phyloP scores from a whole-genome alignment of 2,329 filamentous ascomycete species.

The Phaeoacremonium minimum region DNA sequence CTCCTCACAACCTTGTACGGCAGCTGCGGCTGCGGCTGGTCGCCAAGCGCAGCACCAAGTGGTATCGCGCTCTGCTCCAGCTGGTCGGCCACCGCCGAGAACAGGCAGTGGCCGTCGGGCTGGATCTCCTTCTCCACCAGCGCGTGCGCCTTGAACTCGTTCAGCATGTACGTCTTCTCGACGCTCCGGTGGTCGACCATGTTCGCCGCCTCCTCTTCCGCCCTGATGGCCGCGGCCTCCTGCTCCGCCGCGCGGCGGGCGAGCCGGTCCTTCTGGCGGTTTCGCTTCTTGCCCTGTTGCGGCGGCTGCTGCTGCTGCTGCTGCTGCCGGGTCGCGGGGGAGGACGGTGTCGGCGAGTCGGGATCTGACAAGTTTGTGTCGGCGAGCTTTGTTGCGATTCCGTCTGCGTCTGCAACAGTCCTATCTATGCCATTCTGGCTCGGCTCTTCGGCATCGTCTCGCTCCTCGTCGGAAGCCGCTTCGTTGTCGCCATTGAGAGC shows the following conservation, averaged over 20 bases:
- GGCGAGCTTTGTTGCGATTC: constrained; percentile 11
- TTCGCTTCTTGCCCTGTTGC: constrained; percentile 63
- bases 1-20: constrained; percentile 65
- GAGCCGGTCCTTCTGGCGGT: constrained; percentile 85
- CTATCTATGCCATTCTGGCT: constrained; percentile 7
- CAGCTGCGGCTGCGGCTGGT: constrained; percentile 13
- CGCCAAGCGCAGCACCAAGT: constrained; percentile 23
- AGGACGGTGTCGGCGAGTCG: too few species aligned
- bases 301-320: constrained; percentile 14
- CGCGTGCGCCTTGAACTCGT: constrained; percentile 56
- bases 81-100: constrained; percentile 87
- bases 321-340: constrained; percentile 11
- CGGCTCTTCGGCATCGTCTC: constrained; percentile 13
- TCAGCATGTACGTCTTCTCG: constrained; percentile 68
- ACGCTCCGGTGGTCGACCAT: constrained; percentile 69
- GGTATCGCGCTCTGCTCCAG: constrained; percentile 50
- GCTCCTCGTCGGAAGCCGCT: constrained; percentile 5
- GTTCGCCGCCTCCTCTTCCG: constrained; percentile 68
- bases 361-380: constrained; percentile 6
- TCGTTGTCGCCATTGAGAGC: constrained; percentile 25
- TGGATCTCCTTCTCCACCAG: constrained; percentile 75
- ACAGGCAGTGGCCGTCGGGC: constrained; percentile 93
- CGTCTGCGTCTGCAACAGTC: neutral
- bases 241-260: constrained; percentile 85
- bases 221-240: constrained; percentile 62